These are phyloP conservation scores for Fusarium foetens DNA, from an alignment of 2,329 filamentous ascomycete genomes.

Conservation along the genomic window DNA sequence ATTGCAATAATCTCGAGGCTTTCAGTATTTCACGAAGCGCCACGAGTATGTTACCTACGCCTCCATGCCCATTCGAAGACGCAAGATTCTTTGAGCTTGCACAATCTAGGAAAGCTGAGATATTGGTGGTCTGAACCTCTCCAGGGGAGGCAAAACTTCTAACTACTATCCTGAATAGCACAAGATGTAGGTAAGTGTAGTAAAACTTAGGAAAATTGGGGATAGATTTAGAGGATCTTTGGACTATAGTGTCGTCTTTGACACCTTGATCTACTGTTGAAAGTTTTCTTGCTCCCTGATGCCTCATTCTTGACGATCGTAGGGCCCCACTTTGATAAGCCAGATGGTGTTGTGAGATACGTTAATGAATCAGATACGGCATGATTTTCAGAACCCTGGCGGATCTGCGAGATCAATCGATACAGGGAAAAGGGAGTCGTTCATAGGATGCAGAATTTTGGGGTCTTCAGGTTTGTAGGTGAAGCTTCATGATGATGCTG, in stretches of 20 bases:
- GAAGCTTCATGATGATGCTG: not conserved
- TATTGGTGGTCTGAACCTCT: not conserved
- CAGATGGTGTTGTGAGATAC: not conserved
- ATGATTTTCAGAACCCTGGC: not conserved
- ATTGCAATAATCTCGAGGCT: not conserved
- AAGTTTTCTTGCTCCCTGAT: not conserved
- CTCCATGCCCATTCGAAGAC: no score
- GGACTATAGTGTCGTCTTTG: not conserved
- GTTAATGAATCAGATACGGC: not conserved
- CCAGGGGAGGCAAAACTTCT: not conserved
- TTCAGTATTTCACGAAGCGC: not conserved
- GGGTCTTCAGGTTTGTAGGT: not conserved
- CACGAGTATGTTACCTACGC: not conserved
- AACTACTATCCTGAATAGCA: not conserved
- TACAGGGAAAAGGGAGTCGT: rapidly evolving
- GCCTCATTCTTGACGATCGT: not conserved
- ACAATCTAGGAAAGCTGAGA: not conserved
- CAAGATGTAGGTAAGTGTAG: not conserved
- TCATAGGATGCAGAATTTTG: not conserved
- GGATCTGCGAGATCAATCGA: not conserved
- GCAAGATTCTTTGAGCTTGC: not conserved
- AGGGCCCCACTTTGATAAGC: not conserved
- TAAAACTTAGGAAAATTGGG: not conserved
- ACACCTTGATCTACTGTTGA: not conserved
- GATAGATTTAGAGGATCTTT: rapidly evolving